These are phyloP conservation scores for Acanthamoeba culbertsoni DNA, from an alignment of 208 protist genomes.

Conservation along the genomic window DNA sequence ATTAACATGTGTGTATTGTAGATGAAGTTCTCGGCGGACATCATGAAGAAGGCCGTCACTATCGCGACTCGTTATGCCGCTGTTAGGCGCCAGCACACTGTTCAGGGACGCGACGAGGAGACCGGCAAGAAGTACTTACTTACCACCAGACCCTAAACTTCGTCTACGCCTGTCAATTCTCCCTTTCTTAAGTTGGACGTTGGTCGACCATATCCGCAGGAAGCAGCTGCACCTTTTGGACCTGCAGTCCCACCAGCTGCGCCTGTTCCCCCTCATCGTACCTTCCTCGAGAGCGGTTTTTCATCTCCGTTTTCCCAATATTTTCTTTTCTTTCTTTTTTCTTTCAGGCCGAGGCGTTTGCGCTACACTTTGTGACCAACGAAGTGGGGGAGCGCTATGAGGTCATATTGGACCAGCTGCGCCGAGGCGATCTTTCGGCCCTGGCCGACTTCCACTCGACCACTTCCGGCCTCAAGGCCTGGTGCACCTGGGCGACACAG, in stretches of 20 bases:
- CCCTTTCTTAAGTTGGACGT: no score
- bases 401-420: not conserved
- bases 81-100: slow-evolving; percentile 65
- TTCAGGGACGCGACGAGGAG: not conserved
- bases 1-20: no score
- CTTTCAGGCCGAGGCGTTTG: not conserved
- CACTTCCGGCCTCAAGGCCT: slow-evolving; percentile 50
- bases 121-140: not conserved
- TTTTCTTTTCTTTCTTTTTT: not conserved
- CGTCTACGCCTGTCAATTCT: no score
- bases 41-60: slow-evolving; percentile 56
- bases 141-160: not conserved
- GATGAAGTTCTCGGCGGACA: slow-evolving; percentile 28
- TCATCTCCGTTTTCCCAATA: not conserved
- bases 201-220: not conserved
- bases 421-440: not conserved
- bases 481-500: not conserved
- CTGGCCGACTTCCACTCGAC: slow-evolving; percentile 44
- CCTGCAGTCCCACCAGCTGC: slow-evolving; percentile 20
- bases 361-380: not conserved
- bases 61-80: slow-evolving; percentile 71
- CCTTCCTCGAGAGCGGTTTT: not conserved
- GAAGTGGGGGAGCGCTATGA: not conserved
- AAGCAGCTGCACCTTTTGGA: slow-evolving; percentile 26
- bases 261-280: not conserved